Conservation (phyloP, 2,329 filamentous ascomycete genomes). For the Lachnellula occidentalis region DNA sequence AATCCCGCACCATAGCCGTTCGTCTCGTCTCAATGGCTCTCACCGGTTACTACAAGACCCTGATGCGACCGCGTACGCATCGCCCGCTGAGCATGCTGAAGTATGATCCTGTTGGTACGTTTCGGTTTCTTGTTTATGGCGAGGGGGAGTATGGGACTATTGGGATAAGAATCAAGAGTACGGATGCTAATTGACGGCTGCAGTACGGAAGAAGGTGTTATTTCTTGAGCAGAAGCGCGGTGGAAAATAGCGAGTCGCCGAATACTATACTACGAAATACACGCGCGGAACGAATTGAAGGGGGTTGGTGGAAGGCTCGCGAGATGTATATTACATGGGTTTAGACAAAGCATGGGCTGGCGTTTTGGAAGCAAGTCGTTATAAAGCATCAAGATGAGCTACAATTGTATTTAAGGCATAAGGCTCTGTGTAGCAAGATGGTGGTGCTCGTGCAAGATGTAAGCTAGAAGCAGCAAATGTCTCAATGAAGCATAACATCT, state of each 20-base stretch:
- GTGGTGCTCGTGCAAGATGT: neutral
- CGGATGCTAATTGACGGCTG: conserved; percentile 6
- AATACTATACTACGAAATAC: neutral
- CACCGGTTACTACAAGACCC: conserved; percentile 95
- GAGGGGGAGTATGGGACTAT: neutral
- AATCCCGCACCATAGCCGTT: conserved; percentile 88
- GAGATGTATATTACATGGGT: neutral
- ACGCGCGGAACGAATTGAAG: neutral
- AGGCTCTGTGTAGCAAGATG: neutral
- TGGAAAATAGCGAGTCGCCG: conserved; percentile 40
- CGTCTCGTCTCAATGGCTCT: conserved; percentile 97
- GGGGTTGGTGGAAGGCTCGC: neutral
- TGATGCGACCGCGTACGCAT: conserved; percentile 73
- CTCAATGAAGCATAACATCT: neutral
- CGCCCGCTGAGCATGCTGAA: conserved; percentile 94
- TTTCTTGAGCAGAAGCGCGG: conserved; percentile 91
- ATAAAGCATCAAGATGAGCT: neutral
- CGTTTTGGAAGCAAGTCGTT: neutral
- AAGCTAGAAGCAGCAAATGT: neutral
- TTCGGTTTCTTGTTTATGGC: neutral
- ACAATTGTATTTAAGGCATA: neutral
- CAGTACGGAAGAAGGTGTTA: conserved; percentile 90
- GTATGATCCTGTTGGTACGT: conserved; percentile 86
- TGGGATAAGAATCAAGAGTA: neutral
- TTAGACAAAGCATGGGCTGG: neutral